Evolutionary conservation across 176 grass and related monocot genomes (phyloP), one percentile per base, ranked within the genome.

Genomic region (Lolium multiflorum): DNA sequence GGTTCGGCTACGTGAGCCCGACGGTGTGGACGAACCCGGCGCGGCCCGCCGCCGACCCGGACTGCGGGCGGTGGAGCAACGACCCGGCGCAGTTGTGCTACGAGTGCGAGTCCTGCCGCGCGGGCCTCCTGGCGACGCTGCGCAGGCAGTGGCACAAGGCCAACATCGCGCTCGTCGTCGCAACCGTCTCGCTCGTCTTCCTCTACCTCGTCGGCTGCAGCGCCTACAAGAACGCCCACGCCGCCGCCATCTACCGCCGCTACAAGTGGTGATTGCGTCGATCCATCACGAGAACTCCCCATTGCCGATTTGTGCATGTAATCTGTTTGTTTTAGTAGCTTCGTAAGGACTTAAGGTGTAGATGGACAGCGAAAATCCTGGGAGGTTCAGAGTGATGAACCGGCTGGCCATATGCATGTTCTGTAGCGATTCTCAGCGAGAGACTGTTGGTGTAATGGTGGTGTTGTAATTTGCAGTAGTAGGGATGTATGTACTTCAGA

Each of bases 211-310:
- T 96, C 81, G 97, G 92, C 37, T 96, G 94, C 85, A 92, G 94
- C 87, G 97, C 94, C 8, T 98, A 94, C 83, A 96, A 98, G 88
- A 96, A 98, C 81, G 96, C 93, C 0, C 93, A 98, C 81, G 93
- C 92, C 69, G 90, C 87, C 21, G 84, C 94, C 43, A 77, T 98
- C 84, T 96, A 96, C 87, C 86, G 92, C 7, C 93, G 80, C 69
- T 91, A 94, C 90, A 96, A 98, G 86, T 86, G 89, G 85, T 89
- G 80, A 81, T 6, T 10, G 21, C 1, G 3, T 25, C 37, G 9
- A 24, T 9, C 48, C 5, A 17, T 14, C 25, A 11, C 64, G 1
- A 26, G n/a, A 25, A 48, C 14, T 3, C 9, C 13, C 7, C 12
- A 46, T 1, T 2, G 35, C 52, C 17, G 7, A 18, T 68, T 26